Base-by-base conservation (phyloP, 148 eudicot genomes). In the Dianthus caryophyllus region DNA sequence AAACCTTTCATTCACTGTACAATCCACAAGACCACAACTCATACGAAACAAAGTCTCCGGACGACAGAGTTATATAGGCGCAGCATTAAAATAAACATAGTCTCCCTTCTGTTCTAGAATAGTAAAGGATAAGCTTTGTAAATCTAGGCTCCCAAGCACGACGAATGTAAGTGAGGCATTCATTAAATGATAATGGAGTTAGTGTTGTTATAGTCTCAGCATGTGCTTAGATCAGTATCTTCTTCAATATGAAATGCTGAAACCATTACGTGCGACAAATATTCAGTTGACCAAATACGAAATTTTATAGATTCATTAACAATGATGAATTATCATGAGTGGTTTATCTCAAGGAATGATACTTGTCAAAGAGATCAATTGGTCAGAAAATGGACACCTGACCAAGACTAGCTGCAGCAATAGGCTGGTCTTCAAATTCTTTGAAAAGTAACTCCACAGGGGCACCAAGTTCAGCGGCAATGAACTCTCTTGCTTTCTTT, bases 371-470 rank as follows among this genome's bases (percentile, higher is more conserved):
- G 70, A 65, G 5, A 17, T 15, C 71, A 41, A 24, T 66, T 59
- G 63, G 22, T 44, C 27, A 74, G 66, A 48, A 53, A 73, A 61
- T 79, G 77, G 66, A 68, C 72, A 95, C 99, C 99, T 95, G 99
- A 77, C 99, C 99, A 85, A 94, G 97, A 80, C 99, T 95, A 81
- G 99, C 99, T 57, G 99, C 97, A 68, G 99, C 96, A 73, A 90
- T 87, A 29, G 99, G 97, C 70, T 62, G 82, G 21, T 95, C 99
- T 84, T 95, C 97, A 80, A 95, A 95, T 75, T 81, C 96, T 83
- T 68, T 85, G 68, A 84, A 95, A 3, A 95, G 79, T 31, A 86
- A 30, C 24, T 85, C 77, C 26, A 90, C 87, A 24, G 99, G 92
- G 48, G 89, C 93, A 68, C 97, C 97, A 69, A 95, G 80, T 73